phyloP scores from a whole-genome alignment of 371 early-diverging fungal species.

The Mucor sp. region DNA sequence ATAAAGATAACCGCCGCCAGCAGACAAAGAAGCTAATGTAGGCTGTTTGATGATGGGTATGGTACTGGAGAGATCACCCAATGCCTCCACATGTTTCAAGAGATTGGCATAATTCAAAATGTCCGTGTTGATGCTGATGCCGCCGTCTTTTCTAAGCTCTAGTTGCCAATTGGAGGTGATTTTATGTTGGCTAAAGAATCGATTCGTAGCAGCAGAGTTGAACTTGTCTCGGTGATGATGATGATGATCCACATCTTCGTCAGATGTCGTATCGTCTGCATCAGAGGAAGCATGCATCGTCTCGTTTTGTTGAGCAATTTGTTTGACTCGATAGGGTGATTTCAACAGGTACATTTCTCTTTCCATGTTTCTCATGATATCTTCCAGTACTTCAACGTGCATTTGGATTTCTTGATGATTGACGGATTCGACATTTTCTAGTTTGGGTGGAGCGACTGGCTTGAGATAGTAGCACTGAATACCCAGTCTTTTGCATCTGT shows the following conservation, averaged over 20 bases:
- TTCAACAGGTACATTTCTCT: conserved; percentile 14
- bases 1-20: conserved; percentile 13
- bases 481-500: conserved; percentile 26
- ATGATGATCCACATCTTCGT: conserved; percentile 6
- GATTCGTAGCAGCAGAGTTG: neutral
- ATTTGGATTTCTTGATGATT: conserved; percentile 16
- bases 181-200: neutral
- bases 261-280: neutral
- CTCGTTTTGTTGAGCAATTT: neutral
- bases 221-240: neutral
- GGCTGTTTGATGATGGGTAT: conserved; percentile 16
- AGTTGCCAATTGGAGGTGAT: conserved; percentile 16
- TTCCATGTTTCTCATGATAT: conserved; percentile 24
- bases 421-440: neutral
- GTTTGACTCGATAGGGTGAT: neutral
- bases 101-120: conserved; percentile 16
- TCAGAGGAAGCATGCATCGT: neutral
- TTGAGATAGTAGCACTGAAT: conserved; percentile 28
- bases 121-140: conserved; percentile 18
- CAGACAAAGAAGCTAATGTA: conserved; percentile 10
- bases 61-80: neutral
- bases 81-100: conserved; percentile 12
- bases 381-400: conserved; percentile 17
- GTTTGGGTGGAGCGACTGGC: conserved; percentile 8
- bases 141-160: conserved; percentile 7